Percentiles rank a stretch among this genome's conserved stretches.
These are phyloP conservation scores for Baorangia bicolor DNA, from an alignment of 768 basidiomycete genomes.

Conservation along the genomic window DNA sequence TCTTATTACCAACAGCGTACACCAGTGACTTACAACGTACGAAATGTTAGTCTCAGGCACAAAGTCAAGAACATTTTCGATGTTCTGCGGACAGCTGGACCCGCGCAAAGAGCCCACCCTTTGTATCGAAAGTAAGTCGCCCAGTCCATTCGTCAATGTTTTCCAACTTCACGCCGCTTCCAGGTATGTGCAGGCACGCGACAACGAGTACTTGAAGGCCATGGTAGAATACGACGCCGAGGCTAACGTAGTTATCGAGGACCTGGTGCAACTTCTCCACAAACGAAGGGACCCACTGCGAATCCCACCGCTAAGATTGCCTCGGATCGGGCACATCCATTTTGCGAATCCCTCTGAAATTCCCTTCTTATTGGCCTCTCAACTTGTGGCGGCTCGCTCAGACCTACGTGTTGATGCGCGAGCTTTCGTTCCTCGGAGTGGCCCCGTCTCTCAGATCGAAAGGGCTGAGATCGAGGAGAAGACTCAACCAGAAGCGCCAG, in stretches of 20 bases:
- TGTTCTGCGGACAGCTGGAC: neutral
- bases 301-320: neutral
- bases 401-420: conserved; percentile 14
- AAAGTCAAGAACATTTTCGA: conserved; percentile 9
- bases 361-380: conserved; percentile 25
- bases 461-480: neutral
- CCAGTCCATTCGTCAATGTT: neutral
- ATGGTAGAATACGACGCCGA: conserved; percentile 6
- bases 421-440: conserved; percentile 13
- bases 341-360: conserved; percentile 33
- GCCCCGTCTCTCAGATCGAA: neutral
- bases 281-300: neutral
- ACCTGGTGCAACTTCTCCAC: conserved; percentile 27
- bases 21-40: conserved; percentile 28
- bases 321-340: conserved; percentile 30
- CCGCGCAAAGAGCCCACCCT: neutral
- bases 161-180: too few species aligned
- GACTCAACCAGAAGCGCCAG: neutral
- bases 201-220: conserved; percentile 14
- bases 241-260: conserved; percentile 3
- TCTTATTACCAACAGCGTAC: neutral
- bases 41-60: neutral
- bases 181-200: too few species aligned
- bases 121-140: conserved; percentile 6
- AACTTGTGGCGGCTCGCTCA: conserved; percentile 10